A percentile compares a stretch with the other conserved stretches of the same genome.
Evolutionary conservation across 192 early-diverging fungal species (phyloP).

Genomic region (Diversispora epigaea): DNA sequence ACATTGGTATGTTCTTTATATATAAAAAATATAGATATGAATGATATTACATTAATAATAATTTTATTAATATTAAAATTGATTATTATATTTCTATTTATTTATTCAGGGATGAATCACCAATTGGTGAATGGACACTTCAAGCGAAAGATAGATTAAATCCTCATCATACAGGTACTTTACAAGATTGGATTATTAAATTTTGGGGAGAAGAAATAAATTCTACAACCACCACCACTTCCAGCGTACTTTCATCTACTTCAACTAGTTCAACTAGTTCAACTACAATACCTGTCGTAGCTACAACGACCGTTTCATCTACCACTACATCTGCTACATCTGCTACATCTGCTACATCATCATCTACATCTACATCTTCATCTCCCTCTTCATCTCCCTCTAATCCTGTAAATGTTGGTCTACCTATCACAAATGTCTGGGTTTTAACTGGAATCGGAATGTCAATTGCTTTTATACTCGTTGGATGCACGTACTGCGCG

Average conservation of each 20-base stretch:
- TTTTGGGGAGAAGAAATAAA: conserved; percentile 62
- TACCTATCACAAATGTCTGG: neutral
- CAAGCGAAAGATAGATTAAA: conserved; percentile 64
- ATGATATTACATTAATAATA: neutral
- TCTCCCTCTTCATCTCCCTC: neutral
- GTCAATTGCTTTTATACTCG: conserved; percentile 23
- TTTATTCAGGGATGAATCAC: conserved; percentile 84
- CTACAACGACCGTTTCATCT: neutral
- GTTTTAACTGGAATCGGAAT: conserved; percentile 2
- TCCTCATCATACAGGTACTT: conserved; percentile 51
- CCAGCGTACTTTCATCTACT: neutral
- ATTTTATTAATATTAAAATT: neutral
- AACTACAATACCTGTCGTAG: neutral
- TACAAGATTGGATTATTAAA: conserved; percentile 67
- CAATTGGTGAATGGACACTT: conserved; percentile 80
- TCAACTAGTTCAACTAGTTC: neutral
- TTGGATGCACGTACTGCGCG: neutral
- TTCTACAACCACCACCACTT: neutral
- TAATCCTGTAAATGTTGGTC: neutral
- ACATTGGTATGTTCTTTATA: conserved; percentile 73
- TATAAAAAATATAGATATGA: neutral
- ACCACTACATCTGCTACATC: neutral
- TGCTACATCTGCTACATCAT: too few relatives aligned
- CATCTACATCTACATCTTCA: neutral
- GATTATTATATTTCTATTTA: too few relatives aligned